Conservation (phyloP, 768 basidiomycete species). For the Sporobolomyces phaffii region DNA sequence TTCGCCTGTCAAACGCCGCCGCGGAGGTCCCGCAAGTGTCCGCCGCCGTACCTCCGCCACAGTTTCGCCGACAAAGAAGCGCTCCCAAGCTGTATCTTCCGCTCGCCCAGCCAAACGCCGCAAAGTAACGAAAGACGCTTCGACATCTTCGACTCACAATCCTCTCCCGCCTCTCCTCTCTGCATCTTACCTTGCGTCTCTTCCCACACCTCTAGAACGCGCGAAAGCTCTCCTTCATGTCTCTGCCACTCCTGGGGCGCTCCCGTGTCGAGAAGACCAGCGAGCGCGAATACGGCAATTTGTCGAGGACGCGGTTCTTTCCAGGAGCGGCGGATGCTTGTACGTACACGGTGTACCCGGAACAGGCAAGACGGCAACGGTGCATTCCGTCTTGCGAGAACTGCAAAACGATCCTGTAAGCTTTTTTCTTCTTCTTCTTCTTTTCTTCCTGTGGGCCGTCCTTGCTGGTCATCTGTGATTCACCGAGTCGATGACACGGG, state of each 20-base stretch:
- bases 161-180: constrained; percentile 43
- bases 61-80: not conserved
- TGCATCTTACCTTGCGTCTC: constrained; percentile 15
- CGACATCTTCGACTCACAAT: constrained; percentile 42
- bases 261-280: constrained; percentile 85
- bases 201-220: constrained; percentile 35
- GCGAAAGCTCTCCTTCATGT: constrained; percentile 64
- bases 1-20: no score
- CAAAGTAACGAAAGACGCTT: not conserved
- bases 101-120: constrained; percentile 7
- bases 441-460: not conserved
- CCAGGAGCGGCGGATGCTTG: constrained; percentile 89
- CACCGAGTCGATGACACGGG: not conserved
- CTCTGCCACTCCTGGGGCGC: constrained; percentile 76
- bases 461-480: no score
- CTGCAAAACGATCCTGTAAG: constrained; percentile 71
- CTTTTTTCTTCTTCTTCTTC: constrained; percentile 18
- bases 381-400: constrained; percentile 84
- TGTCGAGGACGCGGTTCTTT: constrained; percentile 79
- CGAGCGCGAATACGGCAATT: constrained; percentile 66
- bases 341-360: constrained; percentile 99
- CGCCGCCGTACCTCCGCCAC: no score
- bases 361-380: constrained; percentile 96
- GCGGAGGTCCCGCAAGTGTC: no score
- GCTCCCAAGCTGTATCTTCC: not conserved